Evolutionary conservation across 441 rosid genomes (phyloP), one percentile per base, ranked within the genome.

Genomic region (Macaranga tanarius): DNA sequence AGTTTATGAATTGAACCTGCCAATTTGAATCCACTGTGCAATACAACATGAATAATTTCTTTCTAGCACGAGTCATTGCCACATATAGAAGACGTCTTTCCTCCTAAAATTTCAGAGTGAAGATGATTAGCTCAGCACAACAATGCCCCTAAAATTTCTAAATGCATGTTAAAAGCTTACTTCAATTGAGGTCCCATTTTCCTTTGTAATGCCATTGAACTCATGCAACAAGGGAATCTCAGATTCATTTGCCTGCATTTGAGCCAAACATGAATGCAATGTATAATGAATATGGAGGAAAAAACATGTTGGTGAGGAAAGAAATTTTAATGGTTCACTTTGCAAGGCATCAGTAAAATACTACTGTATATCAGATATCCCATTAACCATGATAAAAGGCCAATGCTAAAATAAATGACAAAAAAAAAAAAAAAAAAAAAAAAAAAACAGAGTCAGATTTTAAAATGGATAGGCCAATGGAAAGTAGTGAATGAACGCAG

Each of bases 51-150:
- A 88, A 89, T 58, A 92, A 86, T 76, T 88, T 90, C 84, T 83
- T 87, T 64, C 97, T 88, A 73, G 99, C 97, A 82, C 98, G 96
- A 68, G 97, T 95, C 97, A 95, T 90, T 80, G 99, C 99, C 51
- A 95, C 99, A 80, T 92, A 92, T 15, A 95, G 69, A 61, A 95
- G 86, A 61, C 96, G 97, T 22, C 99, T 82, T 75, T 95, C 99
- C 83, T 95, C 99, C 99, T 95, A 77, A 63, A 76, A 55, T 69
- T 75, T 73, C 58, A 71, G 67, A 69, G 66, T 70, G 69, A 77
- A 59, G 63, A 51, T 69, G 76, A 63, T 50, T 54, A 76, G 68
- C 67, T 56, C 42, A 70, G 68, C 57, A 26, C 57, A 65, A 69
- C 17, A 52, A 42, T 19, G 22, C 23, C 2, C 20, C 10, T 9